phyloP scores from a whole-genome alignment of 192 early-diverging fungal species.

The Coemansia sp. region DNA sequence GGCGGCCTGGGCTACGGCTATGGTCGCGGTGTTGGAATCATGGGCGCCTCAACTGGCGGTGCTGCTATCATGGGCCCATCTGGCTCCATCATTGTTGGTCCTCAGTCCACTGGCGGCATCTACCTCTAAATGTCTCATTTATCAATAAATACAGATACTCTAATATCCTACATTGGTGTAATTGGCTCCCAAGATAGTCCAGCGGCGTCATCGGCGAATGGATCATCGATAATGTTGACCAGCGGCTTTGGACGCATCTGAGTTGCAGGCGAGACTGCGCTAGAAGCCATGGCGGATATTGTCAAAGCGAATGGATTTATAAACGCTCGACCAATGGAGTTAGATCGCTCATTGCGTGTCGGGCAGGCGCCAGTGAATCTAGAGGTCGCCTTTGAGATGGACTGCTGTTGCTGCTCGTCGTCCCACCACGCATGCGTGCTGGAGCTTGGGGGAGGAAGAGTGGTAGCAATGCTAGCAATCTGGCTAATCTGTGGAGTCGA shows the following conservation, averaged over 20 bases:
- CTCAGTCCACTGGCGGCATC: slow-evolving; percentile 56
- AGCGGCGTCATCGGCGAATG: slow-evolving; percentile 37
- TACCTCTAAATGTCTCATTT: slow-evolving; percentile 22
- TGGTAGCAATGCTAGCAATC: not conserved
- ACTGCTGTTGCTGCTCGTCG: not conserved
- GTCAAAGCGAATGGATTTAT: slow-evolving; percentile 44
- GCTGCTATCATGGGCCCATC: slow-evolving; percentile 53
- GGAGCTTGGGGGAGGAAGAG: slow-evolving; percentile 43
- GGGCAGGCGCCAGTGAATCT: not conserved
- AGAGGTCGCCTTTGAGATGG: not conserved
- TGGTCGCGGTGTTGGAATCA: slow-evolving; percentile 25
- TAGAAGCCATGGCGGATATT: slow-evolving; percentile 3
- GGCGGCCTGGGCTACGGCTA: slow-evolving; percentile 19
- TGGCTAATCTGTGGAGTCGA: not conserved
- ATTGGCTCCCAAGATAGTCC: slow-evolving; percentile 41
- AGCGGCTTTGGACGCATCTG: not conserved
- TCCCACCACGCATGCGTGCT: slow-evolving; percentile 42
- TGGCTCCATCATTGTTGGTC: slow-evolving; percentile 52
- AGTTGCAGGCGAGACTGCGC: not conserved
- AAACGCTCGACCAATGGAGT: not conserved
- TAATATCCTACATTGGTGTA: slow-evolving; percentile 14
- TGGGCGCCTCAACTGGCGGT: slow-evolving; percentile 44
- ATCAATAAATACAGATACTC: slow-evolving; percentile 6
- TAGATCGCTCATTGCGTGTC: not conserved
- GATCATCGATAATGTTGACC: slow-evolving; percentile 23